Percentiles rank a stretch among this genome's conserved stretches.
Evolutionary conservation across 805 yeast genomes (phyloP).

Genomic region (Nakazawaea molendinolei): DNA sequence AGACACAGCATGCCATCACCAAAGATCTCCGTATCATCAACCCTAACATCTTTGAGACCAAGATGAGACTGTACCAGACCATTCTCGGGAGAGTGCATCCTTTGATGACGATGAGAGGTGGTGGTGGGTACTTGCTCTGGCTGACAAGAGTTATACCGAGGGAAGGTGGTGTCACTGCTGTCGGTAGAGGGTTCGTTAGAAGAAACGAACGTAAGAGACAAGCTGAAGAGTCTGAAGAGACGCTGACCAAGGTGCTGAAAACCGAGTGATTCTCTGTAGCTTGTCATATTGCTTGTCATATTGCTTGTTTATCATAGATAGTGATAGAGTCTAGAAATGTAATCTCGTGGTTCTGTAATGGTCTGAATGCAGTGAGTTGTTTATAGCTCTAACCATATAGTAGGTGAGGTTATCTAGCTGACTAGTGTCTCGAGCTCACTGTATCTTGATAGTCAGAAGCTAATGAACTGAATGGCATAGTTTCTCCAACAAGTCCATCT

Average conservation of each 20-base stretch:
- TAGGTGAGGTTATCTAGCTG: too few relatives aligned
- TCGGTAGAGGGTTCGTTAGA: conserved; percentile 56
- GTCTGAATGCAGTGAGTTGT: too few relatives aligned
- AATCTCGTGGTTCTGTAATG: too few relatives aligned
- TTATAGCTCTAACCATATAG: too few relatives aligned
- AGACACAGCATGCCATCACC: conserved; percentile 61
- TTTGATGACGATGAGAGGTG: conserved; percentile 85
- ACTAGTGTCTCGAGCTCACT: too few relatives aligned
- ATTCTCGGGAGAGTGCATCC: conserved; percentile 95
- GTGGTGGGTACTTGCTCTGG: conserved; percentile 81
- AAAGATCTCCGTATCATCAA: conserved; percentile 69
- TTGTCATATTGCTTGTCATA: too few relatives aligned
- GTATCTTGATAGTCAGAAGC: too few relatives aligned
- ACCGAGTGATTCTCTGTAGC: too few relatives aligned
- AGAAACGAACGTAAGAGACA: conserved; percentile 25
- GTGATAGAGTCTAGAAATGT: too few relatives aligned
- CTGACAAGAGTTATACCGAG: conserved; percentile 76
- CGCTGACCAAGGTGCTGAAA: conserved; percentile 6
- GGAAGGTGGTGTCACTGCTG: conserved; percentile 51
- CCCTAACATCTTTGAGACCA: conserved; percentile 75
- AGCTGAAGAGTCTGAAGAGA: conserved; percentile 13
- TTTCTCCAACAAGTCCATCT: conserved; percentile 10
- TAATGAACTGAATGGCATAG: too few relatives aligned
- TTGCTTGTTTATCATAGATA: too few relatives aligned
- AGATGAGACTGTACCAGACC: conserved; percentile 85